phyloP scores from a whole-genome alignment of 2,329 filamentous ascomycete species.

The Sarocladium strictum region DNA sequence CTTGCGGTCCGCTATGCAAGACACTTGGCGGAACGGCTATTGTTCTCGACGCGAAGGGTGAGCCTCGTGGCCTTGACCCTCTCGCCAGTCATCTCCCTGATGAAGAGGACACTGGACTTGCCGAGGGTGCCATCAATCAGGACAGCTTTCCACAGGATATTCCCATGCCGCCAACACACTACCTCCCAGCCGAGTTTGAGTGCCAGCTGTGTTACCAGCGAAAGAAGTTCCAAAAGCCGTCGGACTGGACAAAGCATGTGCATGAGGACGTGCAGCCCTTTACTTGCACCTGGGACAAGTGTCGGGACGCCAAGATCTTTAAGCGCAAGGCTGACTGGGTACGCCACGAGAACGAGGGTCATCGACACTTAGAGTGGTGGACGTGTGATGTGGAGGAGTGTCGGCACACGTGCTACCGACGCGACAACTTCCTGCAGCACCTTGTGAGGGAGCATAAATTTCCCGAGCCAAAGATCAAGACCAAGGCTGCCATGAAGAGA shows the following conservation, averaged over 20 bases:
- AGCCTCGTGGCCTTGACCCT: constrained; percentile 53
- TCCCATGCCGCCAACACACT: constrained; percentile 70
- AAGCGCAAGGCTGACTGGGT: constrained; percentile 97
- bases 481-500: constrained; percentile 61
- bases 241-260: constrained; percentile 95
- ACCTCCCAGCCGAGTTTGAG: constrained; percentile 81
- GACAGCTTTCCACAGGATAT: constrained; percentile 78
- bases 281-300: constrained; percentile 82
- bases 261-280: constrained; percentile 92
- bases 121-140: constrained; percentile 62
- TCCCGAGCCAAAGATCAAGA: constrained; percentile 73
- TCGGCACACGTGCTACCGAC: constrained; percentile 74
- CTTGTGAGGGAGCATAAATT: constrained; percentile 88
- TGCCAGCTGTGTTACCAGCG: constrained; percentile 80
- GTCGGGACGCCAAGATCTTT: constrained; percentile 82
- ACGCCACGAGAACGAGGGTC: constrained; percentile 85
- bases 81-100: constrained; percentile 45
- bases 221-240: constrained; percentile 84
- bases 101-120: constrained; percentile 60
- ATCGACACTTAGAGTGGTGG: constrained; percentile 89
- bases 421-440: constrained; percentile 91
- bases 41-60: constrained; percentile 54
- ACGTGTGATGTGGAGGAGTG: constrained; percentile 77
- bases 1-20: constrained; percentile 57
- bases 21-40: constrained; percentile 60